Base-by-base conservation (phyloP, 1,284 basidiomycete genomes). In the Apiotrichum porosum region DNA sequence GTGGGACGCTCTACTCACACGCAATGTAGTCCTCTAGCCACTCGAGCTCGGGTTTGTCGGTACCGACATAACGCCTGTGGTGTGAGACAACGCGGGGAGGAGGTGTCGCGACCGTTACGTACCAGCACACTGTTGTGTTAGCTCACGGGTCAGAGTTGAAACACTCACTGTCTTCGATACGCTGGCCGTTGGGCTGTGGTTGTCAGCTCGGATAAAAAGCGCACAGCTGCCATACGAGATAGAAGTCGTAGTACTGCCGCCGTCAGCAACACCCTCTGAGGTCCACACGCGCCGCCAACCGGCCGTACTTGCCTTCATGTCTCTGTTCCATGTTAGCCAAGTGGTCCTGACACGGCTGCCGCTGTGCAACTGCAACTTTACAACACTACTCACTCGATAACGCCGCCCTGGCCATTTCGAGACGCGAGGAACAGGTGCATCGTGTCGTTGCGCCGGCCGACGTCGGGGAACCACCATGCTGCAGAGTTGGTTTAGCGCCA, bases 1-100 rank as follows among this genome's bases (percentile, higher is more conserved):
- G 34, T 6, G 6, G 19, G 6, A 28, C 12, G 12, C 23, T 4
- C 3, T 9, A 55, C 60, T 48, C 38, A 67, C 65, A 67, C 14
- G 60, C 62, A 5, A 65, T 55, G 45, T 67, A 67, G 44, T 63
- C 65, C 21, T 57, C 52, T 17, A 65, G 56, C 65, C 65, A 67
- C 14, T 52, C 52, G 30, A 54, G 54, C 15, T 44, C 42, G 6
- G 51, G 47, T 26, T 52, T 49, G 17, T 49, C 43, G 8, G 40
- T 52, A 24, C 62, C 63, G 19, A 62, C 40, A 38, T 61, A 64
- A 21, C 62, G 63, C 49, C 65, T 65, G 51, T 6, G 21, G 37
- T 48, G 21, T 41, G 38, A 31, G 9, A 18, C 8, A n/a, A 21
- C 17, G 21, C 6, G n/a, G 30, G 13, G n/a, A 14, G 12, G 23